Evolutionary conservation across 2,329 filamentous ascomycete species (phyloP).

Genomic region (Trichoderma gracile): DNA sequence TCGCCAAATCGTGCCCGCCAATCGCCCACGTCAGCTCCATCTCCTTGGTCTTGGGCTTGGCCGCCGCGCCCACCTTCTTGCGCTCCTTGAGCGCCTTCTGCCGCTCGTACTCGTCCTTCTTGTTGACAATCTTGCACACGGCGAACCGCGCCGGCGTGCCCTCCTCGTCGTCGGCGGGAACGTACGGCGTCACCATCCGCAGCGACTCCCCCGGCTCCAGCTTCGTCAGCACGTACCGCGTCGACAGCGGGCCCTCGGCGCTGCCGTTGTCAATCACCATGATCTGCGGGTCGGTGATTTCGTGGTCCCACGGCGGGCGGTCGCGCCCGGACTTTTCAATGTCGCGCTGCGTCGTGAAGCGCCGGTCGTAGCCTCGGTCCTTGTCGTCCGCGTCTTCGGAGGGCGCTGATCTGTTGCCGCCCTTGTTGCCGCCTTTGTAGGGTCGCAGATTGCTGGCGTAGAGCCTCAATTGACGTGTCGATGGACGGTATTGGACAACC

Average conservation of each 20-base stretch:
- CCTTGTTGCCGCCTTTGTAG: constrained; percentile 17
- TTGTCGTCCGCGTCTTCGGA: constrained; percentile 22
- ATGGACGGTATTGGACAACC: neutral
- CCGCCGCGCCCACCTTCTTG: constrained; percentile 45
- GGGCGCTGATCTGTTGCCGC: neutral
- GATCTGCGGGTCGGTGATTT: constrained; percentile 47
- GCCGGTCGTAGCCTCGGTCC: constrained; percentile 36
- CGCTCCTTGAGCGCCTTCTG: constrained; percentile 47
- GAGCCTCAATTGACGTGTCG: constrained; percentile 8
- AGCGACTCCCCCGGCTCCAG: constrained; percentile 43
- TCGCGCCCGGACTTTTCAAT: constrained; percentile 40
- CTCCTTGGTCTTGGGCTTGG: constrained; percentile 61
- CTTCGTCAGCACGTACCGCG: constrained; percentile 44
- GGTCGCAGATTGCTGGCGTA: constrained; percentile 1
- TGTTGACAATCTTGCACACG: constrained; percentile 71
- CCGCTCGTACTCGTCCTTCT: constrained; percentile 50
- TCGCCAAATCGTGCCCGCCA: constrained; percentile 69
- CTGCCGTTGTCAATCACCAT: constrained; percentile 45
- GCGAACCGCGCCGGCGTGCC: constrained; percentile 44
- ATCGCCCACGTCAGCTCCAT: constrained; percentile 93
- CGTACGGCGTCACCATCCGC: constrained; percentile 45
- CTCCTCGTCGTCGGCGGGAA: constrained; percentile 35
- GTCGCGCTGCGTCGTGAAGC: constrained; percentile 40
- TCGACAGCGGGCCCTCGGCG: constrained; percentile 43
- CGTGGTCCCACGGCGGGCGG: constrained; percentile 46